phyloP scores from a whole-genome alignment of 1,284 basidiomycete species.

The Filobasidium uniguttulatum region DNA sequence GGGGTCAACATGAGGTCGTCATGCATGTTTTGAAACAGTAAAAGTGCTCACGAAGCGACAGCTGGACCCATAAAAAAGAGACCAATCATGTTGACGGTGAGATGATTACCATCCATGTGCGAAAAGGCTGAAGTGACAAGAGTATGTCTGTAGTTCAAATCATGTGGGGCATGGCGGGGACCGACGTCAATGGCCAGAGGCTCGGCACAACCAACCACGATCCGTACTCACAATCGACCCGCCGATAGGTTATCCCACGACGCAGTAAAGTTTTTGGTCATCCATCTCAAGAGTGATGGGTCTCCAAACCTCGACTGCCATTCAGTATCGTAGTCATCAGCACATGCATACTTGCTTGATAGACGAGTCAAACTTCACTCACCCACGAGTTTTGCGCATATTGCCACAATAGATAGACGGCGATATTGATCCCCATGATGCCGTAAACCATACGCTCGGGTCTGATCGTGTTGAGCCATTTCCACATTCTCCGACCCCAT shows the following conservation, averaged over 20 bases:
- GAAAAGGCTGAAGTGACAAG: constrained; percentile 61
- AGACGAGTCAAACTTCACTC: no score
- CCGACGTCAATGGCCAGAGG: not conserved
- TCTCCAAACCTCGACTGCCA: constrained; percentile 39
- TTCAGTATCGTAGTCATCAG: not conserved
- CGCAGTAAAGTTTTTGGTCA: constrained; percentile 55
- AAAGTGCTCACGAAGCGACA: constrained; percentile 41
- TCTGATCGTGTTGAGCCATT: constrained; percentile 3
- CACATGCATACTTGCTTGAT: no score
- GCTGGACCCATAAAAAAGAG: constrained; percentile 65
- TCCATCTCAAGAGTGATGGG: constrained; percentile 43
- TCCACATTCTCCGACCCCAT: constrained; percentile 7
- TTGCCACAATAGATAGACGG: constrained; percentile 33
- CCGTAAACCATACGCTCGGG: constrained; percentile 25
- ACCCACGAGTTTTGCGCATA: constrained; percentile 29
- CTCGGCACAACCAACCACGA: no score
- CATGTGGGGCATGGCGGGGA: constrained; percentile 7
- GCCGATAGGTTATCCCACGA: constrained; percentile 48
- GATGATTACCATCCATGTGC: constrained; percentile 50
- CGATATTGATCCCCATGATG: constrained; percentile 30
- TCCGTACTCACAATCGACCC: constrained; percentile 55
- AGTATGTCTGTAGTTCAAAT: constrained; percentile 51
- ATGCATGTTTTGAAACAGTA: not conserved
- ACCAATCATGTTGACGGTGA: constrained; percentile 63
- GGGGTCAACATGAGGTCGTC: not conserved